Conservation (phyloP, 2,329 filamentous ascomycete genomes). For the Fusarium tricinctum region DNA sequence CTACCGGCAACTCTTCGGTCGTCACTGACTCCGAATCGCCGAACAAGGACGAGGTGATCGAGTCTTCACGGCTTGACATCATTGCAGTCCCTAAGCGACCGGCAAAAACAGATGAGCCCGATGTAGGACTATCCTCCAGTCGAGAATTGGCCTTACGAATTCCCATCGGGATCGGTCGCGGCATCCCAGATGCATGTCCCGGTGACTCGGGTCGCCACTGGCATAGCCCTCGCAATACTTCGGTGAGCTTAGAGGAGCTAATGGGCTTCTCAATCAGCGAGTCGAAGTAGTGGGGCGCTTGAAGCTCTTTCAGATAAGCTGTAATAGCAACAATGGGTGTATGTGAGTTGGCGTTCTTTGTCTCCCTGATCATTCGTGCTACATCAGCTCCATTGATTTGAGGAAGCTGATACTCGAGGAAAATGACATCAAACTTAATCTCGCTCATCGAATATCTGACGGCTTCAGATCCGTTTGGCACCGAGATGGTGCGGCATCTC, state of each 20-base stretch:
- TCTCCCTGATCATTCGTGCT: slow-evolving; percentile 97
- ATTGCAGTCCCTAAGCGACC: slow-evolving; percentile 81
- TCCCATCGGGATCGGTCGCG: slow-evolving; percentile 73
- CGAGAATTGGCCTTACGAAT: slow-evolving; percentile 74
- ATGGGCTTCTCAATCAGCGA: slow-evolving; percentile 96
- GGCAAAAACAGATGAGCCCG: slow-evolving; percentile 79
- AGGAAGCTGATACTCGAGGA: slow-evolving; percentile 96
- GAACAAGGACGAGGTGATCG: slow-evolving; percentile 88
- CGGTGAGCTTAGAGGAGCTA: slow-evolving; percentile 89
- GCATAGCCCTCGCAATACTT: slow-evolving; percentile 88
- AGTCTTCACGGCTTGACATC: slow-evolving; percentile 87
- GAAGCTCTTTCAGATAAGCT: slow-evolving; percentile 96
- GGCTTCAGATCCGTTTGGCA: slow-evolving; percentile 90
- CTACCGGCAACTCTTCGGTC: slow-evolving; percentile 82
- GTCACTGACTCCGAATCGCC: slow-evolving; percentile 86
- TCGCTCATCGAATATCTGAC: slow-evolving; percentile 95
- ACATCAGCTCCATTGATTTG: slow-evolving; percentile 96
- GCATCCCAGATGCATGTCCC: slow-evolving; percentile 61
- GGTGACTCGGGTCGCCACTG: slow-evolving; percentile 88
- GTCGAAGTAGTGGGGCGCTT: slow-evolving; percentile 95
- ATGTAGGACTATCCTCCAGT: slow-evolving; percentile 86
- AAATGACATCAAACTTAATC: slow-evolving; percentile 98
- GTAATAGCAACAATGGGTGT: slow-evolving; percentile 98
- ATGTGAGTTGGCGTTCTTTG: slow-evolving; percentile 92
- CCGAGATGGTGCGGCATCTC: slow-evolving; percentile 92